Percentiles rank a stretch among this genome's conserved stretches.
Evolutionary conservation across 1,284 basidiomycete genomes (phyloP).

Genomic region (Acaromyces ingoldii): DNA sequence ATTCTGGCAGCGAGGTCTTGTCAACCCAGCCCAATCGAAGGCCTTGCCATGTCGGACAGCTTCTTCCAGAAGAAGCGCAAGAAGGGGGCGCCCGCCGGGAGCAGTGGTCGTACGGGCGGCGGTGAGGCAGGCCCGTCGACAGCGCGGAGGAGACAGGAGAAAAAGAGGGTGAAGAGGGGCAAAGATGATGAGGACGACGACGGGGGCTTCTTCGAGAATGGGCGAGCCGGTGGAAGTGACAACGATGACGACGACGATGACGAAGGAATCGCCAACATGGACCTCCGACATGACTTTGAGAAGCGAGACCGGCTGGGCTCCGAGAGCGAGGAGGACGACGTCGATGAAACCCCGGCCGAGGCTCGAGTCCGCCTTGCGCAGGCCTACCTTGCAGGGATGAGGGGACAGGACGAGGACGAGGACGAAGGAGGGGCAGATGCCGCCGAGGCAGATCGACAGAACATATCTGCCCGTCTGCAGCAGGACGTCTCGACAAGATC

Average conservation of each 20-base stretch:
- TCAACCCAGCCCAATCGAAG: too few relatives aligned
- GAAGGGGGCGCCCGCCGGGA: conserved; percentile 17
- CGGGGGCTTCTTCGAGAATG: too few relatives aligned
- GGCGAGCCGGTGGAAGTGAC: background rate
- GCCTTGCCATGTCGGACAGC: conserved; percentile 47
- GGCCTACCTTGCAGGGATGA: conserved; percentile 77
- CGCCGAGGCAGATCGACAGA: conserved; percentile 83
- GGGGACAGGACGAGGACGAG: background rate
- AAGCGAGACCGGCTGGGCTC: conserved; percentile 1
- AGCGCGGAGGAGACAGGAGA: background rate
- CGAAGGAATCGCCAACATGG: conserved; percentile 34
- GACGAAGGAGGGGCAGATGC: conserved; percentile 70
- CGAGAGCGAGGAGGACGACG: conserved; percentile 32
- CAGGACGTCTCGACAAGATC: conserved; percentile 39
- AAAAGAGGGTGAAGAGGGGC: conserved; percentile 5
- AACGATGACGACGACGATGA: conserved; percentile 19
- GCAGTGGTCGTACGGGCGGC: background rate
- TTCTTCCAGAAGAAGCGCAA: conserved; percentile 52
- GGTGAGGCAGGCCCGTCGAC: background rate
- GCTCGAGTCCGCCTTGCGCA: conserved; percentile 86
- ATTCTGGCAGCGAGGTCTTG: too few relatives aligned
- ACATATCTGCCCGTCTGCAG: conserved; percentile 80
- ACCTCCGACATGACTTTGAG: conserved; percentile 35
- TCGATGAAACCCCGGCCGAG: conserved; percentile 76
- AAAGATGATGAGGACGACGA: background rate